phyloP scores from a whole-genome alignment of 495 filamentous ascomycete genomes.

The Podospora comata region DNA sequence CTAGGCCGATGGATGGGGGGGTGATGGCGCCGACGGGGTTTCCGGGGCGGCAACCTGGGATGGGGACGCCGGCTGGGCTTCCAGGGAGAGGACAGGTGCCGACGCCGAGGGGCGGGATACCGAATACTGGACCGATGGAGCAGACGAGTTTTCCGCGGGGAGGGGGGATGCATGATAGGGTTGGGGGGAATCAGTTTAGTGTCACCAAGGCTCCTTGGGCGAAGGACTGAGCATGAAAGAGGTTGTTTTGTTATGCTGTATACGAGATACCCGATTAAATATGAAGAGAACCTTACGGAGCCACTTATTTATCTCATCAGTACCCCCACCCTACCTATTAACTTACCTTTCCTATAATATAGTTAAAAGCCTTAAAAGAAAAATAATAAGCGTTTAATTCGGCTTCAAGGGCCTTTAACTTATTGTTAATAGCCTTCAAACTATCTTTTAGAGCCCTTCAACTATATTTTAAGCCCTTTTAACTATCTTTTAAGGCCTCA shows the following conservation, averaged over 20 bases:
- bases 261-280: background rate
- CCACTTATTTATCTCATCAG: too few species aligned
- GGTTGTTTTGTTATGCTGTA: background rate
- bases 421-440: too few species aligned
- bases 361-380: too few species aligned
- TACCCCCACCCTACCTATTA: too few species aligned
- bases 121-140: conserved; percentile 24
- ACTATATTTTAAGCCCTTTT: too few species aligned
- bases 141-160: conserved; percentile 28
- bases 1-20: background rate
- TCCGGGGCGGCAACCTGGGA: background rate
- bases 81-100: background rate
- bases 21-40: background rate
- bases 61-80: background rate
- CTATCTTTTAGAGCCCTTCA: too few species aligned
- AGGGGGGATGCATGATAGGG: conserved; percentile 22
- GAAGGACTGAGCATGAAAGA: conserved; percentile 11
- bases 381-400: too few species aligned
- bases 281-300: background rate
- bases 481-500: too few species aligned
- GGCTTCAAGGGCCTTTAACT: too few species aligned
- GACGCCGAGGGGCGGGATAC: conserved; percentile 23
- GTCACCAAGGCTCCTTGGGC: conserved; percentile 36
- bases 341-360: too few species aligned
- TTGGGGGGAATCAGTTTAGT: conserved; percentile 27